phyloP scores from a whole-genome alignment of 192 early-diverging fungal species.

The Neocallimastix lanati region DNA sequence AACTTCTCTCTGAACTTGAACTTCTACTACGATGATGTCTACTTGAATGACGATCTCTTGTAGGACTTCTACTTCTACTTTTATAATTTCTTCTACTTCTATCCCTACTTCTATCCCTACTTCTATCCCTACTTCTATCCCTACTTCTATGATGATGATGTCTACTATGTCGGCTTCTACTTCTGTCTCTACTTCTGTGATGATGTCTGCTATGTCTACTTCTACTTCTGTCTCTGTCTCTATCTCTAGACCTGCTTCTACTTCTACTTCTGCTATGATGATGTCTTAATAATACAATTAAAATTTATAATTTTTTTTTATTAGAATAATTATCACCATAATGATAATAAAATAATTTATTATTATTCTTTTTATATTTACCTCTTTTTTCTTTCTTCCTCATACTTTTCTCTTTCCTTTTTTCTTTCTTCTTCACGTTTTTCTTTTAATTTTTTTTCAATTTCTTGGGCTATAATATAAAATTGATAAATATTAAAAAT shows the following conservation, averaged over 20 bases:
- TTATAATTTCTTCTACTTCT: neutral
- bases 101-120: neutral
- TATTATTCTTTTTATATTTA: neutral
- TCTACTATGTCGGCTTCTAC: neutral
- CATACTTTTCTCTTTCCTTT: neutral
- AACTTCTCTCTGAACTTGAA: no score
- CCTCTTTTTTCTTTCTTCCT: neutral
- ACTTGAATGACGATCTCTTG: no score
- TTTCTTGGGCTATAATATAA: slow-evolving; percentile 52
- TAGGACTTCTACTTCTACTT: no score
- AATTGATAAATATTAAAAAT: no score
- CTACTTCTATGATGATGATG: neutral
- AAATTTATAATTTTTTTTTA: no score
- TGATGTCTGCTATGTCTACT: neutral
- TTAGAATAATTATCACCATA: no score
- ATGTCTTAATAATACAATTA: no score
- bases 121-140: neutral
- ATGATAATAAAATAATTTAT: no score
- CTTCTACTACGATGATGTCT: no score
- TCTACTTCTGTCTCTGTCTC: neutral
- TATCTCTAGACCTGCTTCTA: neutral
- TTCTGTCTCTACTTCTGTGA: neutral
- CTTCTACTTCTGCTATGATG: no score
- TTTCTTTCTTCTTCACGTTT: slow-evolving; percentile 2
- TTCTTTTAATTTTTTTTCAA: slow-evolving; percentile 39